phyloP scores from a whole-genome alignment of 805 yeast species.

The Pichia thaimueangensis region DNA sequence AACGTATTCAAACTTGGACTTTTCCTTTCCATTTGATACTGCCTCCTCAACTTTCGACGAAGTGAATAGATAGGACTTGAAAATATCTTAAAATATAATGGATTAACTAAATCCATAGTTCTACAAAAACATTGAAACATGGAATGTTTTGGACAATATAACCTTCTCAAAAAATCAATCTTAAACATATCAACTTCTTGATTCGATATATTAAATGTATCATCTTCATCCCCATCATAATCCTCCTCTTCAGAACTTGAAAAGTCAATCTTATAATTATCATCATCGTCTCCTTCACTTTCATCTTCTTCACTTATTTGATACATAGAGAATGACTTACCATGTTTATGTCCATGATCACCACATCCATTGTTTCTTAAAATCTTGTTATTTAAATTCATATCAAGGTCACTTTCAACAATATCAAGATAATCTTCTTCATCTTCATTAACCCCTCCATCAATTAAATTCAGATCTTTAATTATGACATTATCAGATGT shows the following conservation, averaged over 20 bases:
- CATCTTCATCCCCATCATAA: constrained; percentile 13
- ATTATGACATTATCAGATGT: constrained; percentile 5
- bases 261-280: constrained; percentile 7
- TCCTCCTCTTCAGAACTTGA: constrained; percentile 14
- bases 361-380: neutral
- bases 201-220: constrained; percentile 15
- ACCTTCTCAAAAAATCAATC: constrained; percentile 16
- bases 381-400: neutral
- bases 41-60: constrained; percentile 3
- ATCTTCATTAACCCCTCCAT: constrained; percentile 2
- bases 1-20: constrained; percentile 1
- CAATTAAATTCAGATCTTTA: constrained; percentile 7
- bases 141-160: constrained; percentile 25
- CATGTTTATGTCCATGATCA: no score
- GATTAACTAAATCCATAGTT: constrained; percentile 12
- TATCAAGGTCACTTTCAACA: neutral
- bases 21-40: neutral
- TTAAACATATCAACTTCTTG: constrained; percentile 26
- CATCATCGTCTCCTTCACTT: constrained; percentile 12
- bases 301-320: constrained; percentile 15
- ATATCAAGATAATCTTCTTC: constrained; percentile 13
- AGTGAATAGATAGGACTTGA: constrained; percentile 15
- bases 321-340: constrained; percentile 2
- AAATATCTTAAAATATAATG: constrained; percentile 11
- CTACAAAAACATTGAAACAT: constrained; percentile 23